A percentile compares a stretch with the other conserved stretches of the same genome.
phyloP scores from a whole-genome alignment of 2,329 filamentous ascomycete genomes.

The Colletotrichum tropicicola region DNA sequence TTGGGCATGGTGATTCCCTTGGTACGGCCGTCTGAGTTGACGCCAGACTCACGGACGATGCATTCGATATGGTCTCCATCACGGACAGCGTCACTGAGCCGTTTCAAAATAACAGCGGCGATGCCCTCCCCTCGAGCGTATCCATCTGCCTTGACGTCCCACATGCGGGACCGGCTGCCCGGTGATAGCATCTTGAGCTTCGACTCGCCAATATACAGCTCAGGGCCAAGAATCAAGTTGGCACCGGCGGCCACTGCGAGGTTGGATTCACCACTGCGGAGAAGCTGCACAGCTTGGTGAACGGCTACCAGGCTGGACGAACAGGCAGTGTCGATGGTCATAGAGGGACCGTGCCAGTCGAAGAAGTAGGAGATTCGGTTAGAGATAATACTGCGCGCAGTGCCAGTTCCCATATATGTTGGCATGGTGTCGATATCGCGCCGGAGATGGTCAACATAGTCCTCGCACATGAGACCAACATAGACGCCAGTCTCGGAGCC shows the following conservation, averaged over 20 bases:
- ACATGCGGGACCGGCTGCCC: conserved; percentile 45
- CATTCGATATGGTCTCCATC: conserved; percentile 37
- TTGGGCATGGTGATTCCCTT: conserved; percentile 46
- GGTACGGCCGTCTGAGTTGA: conserved; percentile 36
- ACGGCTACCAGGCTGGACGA: conserved; percentile 51
- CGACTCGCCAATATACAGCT: conserved; percentile 29
- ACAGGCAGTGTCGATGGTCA: conserved; percentile 57
- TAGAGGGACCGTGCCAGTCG: conserved; percentile 47
- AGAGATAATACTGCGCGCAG: conserved; percentile 41
- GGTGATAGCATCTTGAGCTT: conserved; percentile 16
- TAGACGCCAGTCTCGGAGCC: conserved; percentile 42
- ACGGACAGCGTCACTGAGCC: conserved; percentile 49
- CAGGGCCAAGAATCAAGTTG: conserved; percentile 31
- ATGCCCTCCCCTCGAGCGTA: conserved; percentile 63
- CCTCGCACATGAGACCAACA: conserved; percentile 40
- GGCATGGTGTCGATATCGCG: conserved; percentile 35
- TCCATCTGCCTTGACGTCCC: conserved; percentile 55
- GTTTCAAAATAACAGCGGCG: conserved; percentile 56
- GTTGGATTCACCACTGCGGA: conserved; percentile 41
- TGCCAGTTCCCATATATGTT: conserved; percentile 41
- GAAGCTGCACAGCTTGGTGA: conserved; percentile 47
- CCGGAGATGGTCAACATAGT: conserved; percentile 35
- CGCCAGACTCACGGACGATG: conserved; percentile 34
- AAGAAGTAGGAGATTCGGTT: conserved; percentile 52
- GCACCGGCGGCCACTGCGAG: conserved; percentile 39